Base-by-base conservation (phyloP, 805 yeast genomes). In the Spathaspora boniae region DNA sequence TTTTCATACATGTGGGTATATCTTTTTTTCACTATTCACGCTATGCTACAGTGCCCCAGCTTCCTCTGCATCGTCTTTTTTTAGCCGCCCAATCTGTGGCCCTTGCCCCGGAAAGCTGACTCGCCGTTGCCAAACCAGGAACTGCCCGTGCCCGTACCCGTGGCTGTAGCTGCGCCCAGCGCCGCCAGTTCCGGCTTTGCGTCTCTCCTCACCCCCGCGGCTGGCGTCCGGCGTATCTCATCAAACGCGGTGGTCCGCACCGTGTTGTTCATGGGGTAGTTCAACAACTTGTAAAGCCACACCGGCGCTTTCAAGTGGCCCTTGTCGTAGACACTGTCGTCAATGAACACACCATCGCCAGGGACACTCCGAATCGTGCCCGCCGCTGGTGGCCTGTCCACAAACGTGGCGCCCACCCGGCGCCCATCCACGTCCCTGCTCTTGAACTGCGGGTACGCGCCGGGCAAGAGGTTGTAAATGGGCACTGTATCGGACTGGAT, bases 251-350 rank as follows among this genome's bases (percentile, higher is more conserved):
- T 58, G 9, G 52, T 44, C 29, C 68, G 43, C 20, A 37, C 43
- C 4, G 56, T 44, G 5, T 43, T 47, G 26, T 44, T 48, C 18
- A 38, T 42, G 7, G 68, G 68, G 40, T 55, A 62, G 23, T 48
- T 45, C 31, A 66, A 50, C 9, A 55, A 21, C 3, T 42, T 46
- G 46, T 64, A 67, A 14, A 68, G 41, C 55, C 62, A 56, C n/a
- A 35, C 26, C 2, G 86, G 86, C 1, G 84, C 82, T 35, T 67
- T 68, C 37, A 77, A 60, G 42, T 74, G 68, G 1, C 84, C 84
- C 28, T 64, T 59, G 40, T 69, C 76, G 16, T 72, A 70, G 25
- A 73, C 62, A 18, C 71, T 53, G 59, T 74, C 73, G 8, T 50
- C 48, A 26, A 62, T 57, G 6, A n/a, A 11, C 3, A 19, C 16